Percentiles rank a stretch among this genome's conserved stretches.
Evolutionary conservation across 805 yeast genomes (phyloP).

Genomic region (Metschnikowia shivogae): DNA sequence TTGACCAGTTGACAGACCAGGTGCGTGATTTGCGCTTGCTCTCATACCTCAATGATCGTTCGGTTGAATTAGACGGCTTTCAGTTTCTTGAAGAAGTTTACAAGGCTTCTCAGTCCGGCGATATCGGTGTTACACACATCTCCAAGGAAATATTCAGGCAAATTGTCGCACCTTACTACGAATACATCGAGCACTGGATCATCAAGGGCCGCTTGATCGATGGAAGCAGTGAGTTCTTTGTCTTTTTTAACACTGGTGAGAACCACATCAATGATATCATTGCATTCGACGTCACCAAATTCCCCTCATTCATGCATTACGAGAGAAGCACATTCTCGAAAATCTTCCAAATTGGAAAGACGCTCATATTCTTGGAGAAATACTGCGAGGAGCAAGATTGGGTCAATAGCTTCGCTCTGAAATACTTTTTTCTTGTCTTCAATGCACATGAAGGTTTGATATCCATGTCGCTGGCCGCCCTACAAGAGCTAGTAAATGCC

Average conservation of each 20-base stretch:
- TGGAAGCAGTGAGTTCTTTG: constrained; percentile 61
- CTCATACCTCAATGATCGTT: constrained; percentile 37
- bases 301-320: constrained; percentile 44
- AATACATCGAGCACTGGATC: constrained; percentile 63
- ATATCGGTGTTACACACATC: constrained; percentile 42
- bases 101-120: constrained; percentile 59
- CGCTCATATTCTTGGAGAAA: constrained; percentile 57
- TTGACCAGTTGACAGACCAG: constrained; percentile 45
- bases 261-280: constrained; percentile 34
- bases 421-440: constrained; percentile 29
- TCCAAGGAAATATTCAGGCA: constrained; percentile 43
- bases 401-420: constrained; percentile 43
- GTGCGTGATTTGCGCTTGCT: constrained; percentile 57
- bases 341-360: constrained; percentile 67
- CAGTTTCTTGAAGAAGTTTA: constrained; percentile 53
- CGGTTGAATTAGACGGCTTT: constrained; percentile 37
- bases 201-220: constrained; percentile 58
- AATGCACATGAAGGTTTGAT: constrained; percentile 30
- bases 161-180: constrained; percentile 56
- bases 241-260: constrained; percentile 27
- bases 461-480: constrained; percentile 30
- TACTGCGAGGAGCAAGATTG: constrained; percentile 68
- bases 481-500: constrained; percentile 31
- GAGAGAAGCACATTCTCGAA: constrained; percentile 35
- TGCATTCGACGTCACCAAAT: constrained; percentile 26